phyloP scores from a whole-genome alignment of 768 basidiomycete genomes.

The Lyophyllum semitale region DNA sequence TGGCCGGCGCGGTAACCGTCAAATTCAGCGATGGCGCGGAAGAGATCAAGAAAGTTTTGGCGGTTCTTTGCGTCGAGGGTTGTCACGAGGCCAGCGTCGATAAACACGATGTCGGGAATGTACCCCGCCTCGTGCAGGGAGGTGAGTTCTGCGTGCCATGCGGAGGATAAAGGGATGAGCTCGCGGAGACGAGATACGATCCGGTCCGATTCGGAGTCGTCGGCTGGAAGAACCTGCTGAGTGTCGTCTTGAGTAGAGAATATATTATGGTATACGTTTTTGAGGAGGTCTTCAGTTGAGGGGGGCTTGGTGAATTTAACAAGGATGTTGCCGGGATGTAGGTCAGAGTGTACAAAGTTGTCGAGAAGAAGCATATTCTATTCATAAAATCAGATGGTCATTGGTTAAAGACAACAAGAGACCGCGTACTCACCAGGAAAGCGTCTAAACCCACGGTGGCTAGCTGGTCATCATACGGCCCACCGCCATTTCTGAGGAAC shows the following conservation, averaged over 20 bases:
- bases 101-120: slow-evolving; percentile 92
- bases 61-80: slow-evolving; percentile 82
- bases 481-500: slow-evolving; percentile 89
- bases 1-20: slow-evolving; percentile 95
- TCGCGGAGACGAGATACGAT: slow-evolving; percentile 73
- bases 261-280: slow-evolving; percentile 57
- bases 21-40: slow-evolving; percentile 93
- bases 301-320: slow-evolving; percentile 93
- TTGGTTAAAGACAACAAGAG: neutral
- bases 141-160: slow-evolving; percentile 74
- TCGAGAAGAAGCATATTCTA: slow-evolving; percentile 98
- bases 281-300: slow-evolving; percentile 62
- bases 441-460: slow-evolving; percentile 94
- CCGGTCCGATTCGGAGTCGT: slow-evolving; percentile 52
- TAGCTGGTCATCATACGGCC: slow-evolving; percentile 85
- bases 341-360: slow-evolving; percentile 94
- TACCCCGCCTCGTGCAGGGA: slow-evolving; percentile 70
- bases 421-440: slow-evolving; percentile 71
- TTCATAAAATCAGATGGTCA: slow-evolving; percentile 3
- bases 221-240: slow-evolving; percentile 29
- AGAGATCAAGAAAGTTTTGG: slow-evolving; percentile 93
- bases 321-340: slow-evolving; percentile 96
- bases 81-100: slow-evolving; percentile 95
- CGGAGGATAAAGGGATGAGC: slow-evolving; percentile 55
- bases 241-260: slow-evolving; percentile 39